Evolutionary conservation across 805 yeast species (phyloP), one percentile per base, ranked within the genome.

Genomic region (Candida sithepensis): DNA sequence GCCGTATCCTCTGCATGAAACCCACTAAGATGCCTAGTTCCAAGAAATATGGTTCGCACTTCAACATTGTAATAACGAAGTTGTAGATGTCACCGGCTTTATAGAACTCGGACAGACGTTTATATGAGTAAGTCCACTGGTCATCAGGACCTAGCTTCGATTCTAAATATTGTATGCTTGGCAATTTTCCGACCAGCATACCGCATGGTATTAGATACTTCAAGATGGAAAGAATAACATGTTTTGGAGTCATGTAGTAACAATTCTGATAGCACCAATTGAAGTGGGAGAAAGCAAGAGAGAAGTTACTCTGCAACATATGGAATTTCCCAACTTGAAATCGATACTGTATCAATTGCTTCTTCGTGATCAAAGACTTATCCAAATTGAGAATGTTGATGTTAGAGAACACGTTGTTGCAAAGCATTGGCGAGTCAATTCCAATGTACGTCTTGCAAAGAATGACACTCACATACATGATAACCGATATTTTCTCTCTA

Each of bases 321-420:
- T 79, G 76, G 51, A 72, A 82, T 45, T 74, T 72, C 0, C 82
- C 82, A 40, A 81, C 63, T 41, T 77, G 71, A 56, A 70, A 81
- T 42, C 85, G 61, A 59, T 79, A 82, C 43, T 74, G 76, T 6
- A 80, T 57, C 40, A 77, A 73, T 51, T 78, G 79, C 16, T 71
- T 61, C 38, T 56, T 67, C 3, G 71, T 59, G 37, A 73, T 79
- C n/a, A 67, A 61, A 3, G 52, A 53, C 44, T 72, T 71, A 36
- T 68, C 70, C 36, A 81, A 64, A 21, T 68, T 66, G 18, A 82
- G 70, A 42, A 72, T 77, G 54, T 75, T 78, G 68, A 82, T 75
- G 59, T 81, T 82, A 30, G 83, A 73, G 56, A 81, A 80, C 36
- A 82, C 79, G 54, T 82, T 81, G 32, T 80, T 73, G 62, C 87